These are phyloP conservation scores for Scolecobasidium constrictum DNA, from an alignment of 2,329 filamentous ascomycete genomes.

Conservation along the genomic window DNA sequence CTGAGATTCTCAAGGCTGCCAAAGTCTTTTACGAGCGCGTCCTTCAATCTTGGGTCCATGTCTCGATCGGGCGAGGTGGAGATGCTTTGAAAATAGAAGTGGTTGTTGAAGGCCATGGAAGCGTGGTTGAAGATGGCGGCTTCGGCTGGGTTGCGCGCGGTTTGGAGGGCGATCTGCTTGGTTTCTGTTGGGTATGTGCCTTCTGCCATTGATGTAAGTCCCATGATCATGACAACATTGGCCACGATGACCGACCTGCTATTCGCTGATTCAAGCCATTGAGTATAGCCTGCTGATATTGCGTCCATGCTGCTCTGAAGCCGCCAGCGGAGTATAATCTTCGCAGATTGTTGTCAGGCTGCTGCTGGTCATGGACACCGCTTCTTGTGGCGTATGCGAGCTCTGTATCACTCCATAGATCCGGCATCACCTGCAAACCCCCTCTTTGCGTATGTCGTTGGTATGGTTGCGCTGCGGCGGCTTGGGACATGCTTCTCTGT, in stretches of 20 bases:
- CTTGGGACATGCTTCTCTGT: background rate
- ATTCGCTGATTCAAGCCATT: slow-evolving; percentile 66
- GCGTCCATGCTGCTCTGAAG: slow-evolving; percentile 67
- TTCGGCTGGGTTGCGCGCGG: slow-evolving; percentile 65
- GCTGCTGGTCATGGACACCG: background rate
- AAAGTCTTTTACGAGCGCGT: slow-evolving; percentile 57
- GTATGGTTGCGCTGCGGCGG: background rate
- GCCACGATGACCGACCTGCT: slow-evolving; percentile 46
- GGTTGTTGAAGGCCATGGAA: slow-evolving; percentile 90
- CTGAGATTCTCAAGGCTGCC: slow-evolving; percentile 74
- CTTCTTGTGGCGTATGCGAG: background rate
- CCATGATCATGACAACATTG: background rate
- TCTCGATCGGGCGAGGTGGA: background rate
- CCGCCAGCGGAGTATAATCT: slow-evolving; percentile 54
- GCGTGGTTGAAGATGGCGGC: slow-evolving; percentile 90
- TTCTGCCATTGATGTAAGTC: slow-evolving; percentile 32
- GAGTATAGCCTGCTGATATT: slow-evolving; percentile 67
- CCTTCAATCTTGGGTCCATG: slow-evolving; percentile 18
- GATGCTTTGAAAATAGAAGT: slow-evolving; percentile 64
- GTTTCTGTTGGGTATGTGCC: slow-evolving; percentile 51
- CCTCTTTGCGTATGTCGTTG: background rate
- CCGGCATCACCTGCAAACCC: background rate
- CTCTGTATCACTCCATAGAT: background rate
- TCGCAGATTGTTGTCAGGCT: background rate
- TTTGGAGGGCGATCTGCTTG: slow-evolving; percentile 60